These are phyloP conservation scores for Samsoniella hepiali DNA, from an alignment of 2,329 filamentous ascomycete genomes.

Conservation along the genomic window DNA sequence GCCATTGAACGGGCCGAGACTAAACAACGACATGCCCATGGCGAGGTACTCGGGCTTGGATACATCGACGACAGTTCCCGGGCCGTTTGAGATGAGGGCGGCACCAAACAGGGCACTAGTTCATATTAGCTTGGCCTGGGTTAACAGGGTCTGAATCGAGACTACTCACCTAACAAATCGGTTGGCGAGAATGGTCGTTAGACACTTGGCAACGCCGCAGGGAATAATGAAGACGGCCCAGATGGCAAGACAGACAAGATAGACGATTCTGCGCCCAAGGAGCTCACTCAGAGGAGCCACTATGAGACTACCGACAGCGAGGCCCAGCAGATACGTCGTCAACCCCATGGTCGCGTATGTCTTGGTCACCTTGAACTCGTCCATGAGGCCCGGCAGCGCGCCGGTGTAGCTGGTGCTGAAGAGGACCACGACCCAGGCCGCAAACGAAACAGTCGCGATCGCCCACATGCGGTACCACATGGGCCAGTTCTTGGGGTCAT, in stretches of 20 bases:
- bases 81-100: conserved; percentile 73
- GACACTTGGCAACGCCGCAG: conserved; percentile 61
- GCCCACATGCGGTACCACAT: conserved; percentile 39
- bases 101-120: conserved; percentile 61
- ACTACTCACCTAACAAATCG: conserved; percentile 59
- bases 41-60: conserved; percentile 70
- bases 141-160: no score
- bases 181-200: conserved; percentile 60
- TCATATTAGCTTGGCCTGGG: not conserved
- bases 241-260: conserved; percentile 56
- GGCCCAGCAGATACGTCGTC: conserved; percentile 68
- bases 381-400: conserved; percentile 61
- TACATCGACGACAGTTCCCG: conserved; percentile 75
- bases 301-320: conserved; percentile 64
- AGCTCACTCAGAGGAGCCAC: conserved; percentile 67
- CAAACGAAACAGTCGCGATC: conserved; percentile 37
- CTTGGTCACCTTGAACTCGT: conserved; percentile 56
- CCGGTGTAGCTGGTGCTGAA: conserved; percentile 73
- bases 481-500: conserved; percentile 67
- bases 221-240: conserved; percentile 67
- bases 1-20: conserved; percentile 74
- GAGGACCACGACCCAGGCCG: conserved; percentile 48
- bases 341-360: conserved; percentile 65
- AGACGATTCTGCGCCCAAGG: conserved; percentile 61
- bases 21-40: conserved; percentile 75